Percentiles rank a stretch among this genome's conserved stretches.
Conservation (phyloP, 2,329 filamentous ascomycete species). For the Diplodia mutila region DNA sequence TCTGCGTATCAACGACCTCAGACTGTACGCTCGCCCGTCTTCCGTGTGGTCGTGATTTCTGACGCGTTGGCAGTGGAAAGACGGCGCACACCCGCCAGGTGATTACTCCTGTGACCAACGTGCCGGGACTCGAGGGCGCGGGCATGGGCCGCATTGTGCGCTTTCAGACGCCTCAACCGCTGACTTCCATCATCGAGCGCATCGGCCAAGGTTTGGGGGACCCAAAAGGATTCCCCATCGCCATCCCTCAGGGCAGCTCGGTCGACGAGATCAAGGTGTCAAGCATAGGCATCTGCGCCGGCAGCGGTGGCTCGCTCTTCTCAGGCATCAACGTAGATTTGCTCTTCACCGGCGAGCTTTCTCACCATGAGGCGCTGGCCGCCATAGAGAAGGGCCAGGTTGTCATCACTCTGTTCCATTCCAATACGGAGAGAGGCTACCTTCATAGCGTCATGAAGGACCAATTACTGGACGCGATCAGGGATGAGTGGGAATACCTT, state of each 20-base stretch:
- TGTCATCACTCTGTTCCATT: slow-evolving; percentile 87
- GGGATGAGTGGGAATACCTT: slow-evolving; percentile 57
- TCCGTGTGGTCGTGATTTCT: neutral
- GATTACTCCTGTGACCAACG: slow-evolving; percentile 52
- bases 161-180: slow-evolving; percentile 56
- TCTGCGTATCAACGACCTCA: slow-evolving; percentile 7
- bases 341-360: slow-evolving; percentile 89
- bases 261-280: slow-evolving; percentile 62
- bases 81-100: slow-evolving; percentile 55
- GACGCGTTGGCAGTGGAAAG: slow-evolving; percentile 1
- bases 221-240: slow-evolving; percentile 66
- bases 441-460: slow-evolving; percentile 70
- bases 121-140: slow-evolving; percentile 45
- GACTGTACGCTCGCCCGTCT: slow-evolving; percentile 19
- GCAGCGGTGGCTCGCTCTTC: slow-evolving; percentile 80
- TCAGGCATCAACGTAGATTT: slow-evolving; percentile 72
- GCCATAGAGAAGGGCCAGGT: slow-evolving; percentile 82
- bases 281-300: slow-evolving; percentile 85
- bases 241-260: slow-evolving; percentile 62
- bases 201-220: slow-evolving; percentile 67
- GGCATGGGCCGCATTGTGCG: slow-evolving; percentile 66
- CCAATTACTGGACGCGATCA: slow-evolving; percentile 65
- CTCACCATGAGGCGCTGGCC: slow-evolving; percentile 86
- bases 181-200: slow-evolving; percentile 63
- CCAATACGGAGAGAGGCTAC: slow-evolving; percentile 88